Conservation (phyloP, 106 monocot species). For the Posidonia australis region DNA sequence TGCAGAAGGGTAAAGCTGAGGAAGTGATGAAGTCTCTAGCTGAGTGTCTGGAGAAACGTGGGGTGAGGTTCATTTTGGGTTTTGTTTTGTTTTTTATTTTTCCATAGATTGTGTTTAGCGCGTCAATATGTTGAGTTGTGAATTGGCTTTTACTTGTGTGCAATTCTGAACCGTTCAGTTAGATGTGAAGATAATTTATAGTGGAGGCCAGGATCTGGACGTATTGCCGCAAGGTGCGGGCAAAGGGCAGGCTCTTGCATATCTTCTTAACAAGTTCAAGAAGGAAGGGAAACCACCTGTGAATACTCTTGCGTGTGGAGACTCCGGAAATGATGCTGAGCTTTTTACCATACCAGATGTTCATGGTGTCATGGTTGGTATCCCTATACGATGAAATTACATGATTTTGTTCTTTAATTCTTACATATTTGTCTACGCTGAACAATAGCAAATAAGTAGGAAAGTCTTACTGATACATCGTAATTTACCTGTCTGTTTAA, state of each 20-base stretch:
- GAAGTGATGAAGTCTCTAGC: slow-evolving; percentile 40
- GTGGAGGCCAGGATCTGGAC: slow-evolving; percentile 71
- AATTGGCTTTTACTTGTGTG: no score
- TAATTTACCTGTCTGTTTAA: background rate
- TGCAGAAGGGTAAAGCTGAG: slow-evolving; percentile 54
- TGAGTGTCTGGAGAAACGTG: slow-evolving; percentile 36
- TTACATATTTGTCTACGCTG: background rate
- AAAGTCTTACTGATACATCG: no score
- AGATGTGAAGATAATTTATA: slow-evolving; percentile 89
- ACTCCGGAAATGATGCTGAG: slow-evolving; percentile 95
- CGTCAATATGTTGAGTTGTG: no score
- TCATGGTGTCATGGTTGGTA: slow-evolving; percentile 85
- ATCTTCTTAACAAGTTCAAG: slow-evolving; percentile 64
- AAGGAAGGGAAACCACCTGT: slow-evolving; percentile 39
- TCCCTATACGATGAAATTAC: background rate
- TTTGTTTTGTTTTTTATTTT: background rate
- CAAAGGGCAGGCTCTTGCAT: slow-evolving; percentile 85
- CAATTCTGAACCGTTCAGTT: slow-evolving; percentile 26
- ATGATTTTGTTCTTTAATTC: background rate
- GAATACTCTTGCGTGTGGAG: slow-evolving; percentile 88
- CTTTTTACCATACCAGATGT: slow-evolving; percentile 79
- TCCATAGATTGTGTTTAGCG: no score
- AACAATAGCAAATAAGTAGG: background rate
- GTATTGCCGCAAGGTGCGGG: slow-evolving; percentile 81
- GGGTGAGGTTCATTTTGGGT: slow-evolving; percentile 29